Conservation (phyloP, 345 rosid species). For the Orychophragmus violaceus region DNA sequence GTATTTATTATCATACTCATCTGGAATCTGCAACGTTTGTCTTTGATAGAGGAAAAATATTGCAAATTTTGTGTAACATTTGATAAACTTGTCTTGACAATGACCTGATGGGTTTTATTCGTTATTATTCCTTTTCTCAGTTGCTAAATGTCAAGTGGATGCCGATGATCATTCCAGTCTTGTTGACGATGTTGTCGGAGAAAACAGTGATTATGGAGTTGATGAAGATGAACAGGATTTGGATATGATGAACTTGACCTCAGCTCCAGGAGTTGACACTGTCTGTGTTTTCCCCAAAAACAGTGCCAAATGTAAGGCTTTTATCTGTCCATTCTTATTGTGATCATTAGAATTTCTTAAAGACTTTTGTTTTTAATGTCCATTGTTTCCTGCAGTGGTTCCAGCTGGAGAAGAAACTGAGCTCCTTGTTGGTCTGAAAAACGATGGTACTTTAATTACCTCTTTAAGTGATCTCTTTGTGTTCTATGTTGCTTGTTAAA, state of each 20-base stretch:
- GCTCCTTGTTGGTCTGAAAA: slow-evolving; percentile 76
- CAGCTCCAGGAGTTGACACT: slow-evolving; percentile 70
- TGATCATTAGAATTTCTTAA: not conserved
- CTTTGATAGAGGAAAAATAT: not conserved
- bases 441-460: slow-evolving; percentile 58
- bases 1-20: not conserved
- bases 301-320: slow-evolving; percentile 50
- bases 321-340: not conserved
- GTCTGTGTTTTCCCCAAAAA: slow-evolving; percentile 82
- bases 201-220: slow-evolving; percentile 38
- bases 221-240: slow-evolving; percentile 61
- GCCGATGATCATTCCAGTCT: slow-evolving; percentile 43
- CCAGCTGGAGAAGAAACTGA: slow-evolving; percentile 87
- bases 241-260: slow-evolving; percentile 44
- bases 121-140: too few species aligned
- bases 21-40: not conserved
- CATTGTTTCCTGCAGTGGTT: slow-evolving; percentile 52
- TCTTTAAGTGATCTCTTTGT: not conserved
- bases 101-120: slow-evolving; percentile 1
- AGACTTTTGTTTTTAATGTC: not conserved
- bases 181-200: slow-evolving; percentile 32
- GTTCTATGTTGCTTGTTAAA: not conserved
- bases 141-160: slow-evolving; percentile 63
- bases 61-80: not conserved
- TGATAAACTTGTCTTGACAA: not conserved